Percentiles rank a stretch among this genome's conserved stretches.
Conservation (phyloP, 352 stramenopile species). For the Phytophthora pinifolia region DNA sequence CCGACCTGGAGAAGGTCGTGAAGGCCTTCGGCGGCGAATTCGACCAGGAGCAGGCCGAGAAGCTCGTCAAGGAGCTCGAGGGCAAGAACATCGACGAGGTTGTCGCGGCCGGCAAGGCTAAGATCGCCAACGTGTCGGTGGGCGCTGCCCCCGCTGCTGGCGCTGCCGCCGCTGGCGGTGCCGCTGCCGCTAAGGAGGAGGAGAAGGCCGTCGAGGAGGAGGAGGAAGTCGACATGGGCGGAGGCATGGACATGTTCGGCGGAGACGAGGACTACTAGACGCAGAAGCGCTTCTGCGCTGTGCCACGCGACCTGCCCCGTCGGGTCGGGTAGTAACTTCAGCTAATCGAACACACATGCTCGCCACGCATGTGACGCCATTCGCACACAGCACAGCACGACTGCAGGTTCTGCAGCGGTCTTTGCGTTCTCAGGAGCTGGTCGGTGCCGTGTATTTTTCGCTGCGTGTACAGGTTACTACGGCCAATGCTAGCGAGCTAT, state of each 20-base stretch:
- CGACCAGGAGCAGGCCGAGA: constrained; percentile 77
- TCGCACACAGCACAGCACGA: constrained; percentile 37
- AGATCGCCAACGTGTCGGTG: constrained; percentile 82
- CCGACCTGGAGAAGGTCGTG: constrained; percentile 86
- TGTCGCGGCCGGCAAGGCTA: constrained; percentile 80
- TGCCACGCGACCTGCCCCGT: constrained; percentile 10
- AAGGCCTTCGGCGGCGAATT: constrained; percentile 80
- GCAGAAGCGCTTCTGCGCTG: constrained; percentile 1
- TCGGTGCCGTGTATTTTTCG: constrained; percentile 11
- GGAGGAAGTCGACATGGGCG: constrained; percentile 79
- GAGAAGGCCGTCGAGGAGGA: constrained; percentile 75
- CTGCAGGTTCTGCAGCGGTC: background rate
- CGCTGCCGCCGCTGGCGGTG: constrained; percentile 40
- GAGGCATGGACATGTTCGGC: constrained; percentile 88
- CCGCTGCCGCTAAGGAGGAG: constrained; percentile 55
- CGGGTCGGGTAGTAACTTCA: constrained; percentile 36
- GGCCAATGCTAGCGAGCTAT: constrained; percentile 15
- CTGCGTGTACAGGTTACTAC: constrained; percentile 15
- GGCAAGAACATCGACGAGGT: constrained; percentile 90
- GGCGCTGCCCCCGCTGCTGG: constrained; percentile 47
- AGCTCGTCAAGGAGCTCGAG: constrained; percentile 87
- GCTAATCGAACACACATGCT: constrained; percentile 55
- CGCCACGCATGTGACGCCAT: constrained; percentile 40
- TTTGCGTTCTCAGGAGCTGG: constrained; percentile 3
- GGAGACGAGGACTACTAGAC: constrained; percentile 83